Percentiles rank a stretch among this genome's conserved stretches.
phyloP scores from a whole-genome alignment of 2,329 filamentous ascomycete genomes.

The Akanthomyces dipterigenus region DNA sequence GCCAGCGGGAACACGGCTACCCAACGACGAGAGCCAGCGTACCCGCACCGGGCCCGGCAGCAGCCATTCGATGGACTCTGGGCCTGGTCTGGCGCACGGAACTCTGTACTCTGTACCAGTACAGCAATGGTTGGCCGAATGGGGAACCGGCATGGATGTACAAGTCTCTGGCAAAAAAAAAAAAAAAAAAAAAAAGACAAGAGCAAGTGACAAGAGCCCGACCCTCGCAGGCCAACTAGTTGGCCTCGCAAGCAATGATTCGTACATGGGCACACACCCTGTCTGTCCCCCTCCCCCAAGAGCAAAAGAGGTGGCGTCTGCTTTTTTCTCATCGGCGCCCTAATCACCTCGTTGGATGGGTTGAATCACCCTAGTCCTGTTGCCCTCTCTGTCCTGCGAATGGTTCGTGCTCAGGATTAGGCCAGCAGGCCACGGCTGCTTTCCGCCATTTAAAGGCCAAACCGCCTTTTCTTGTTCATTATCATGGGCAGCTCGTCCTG shows the following conservation, averaged over 20 bases:
- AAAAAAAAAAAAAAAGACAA: not conserved
- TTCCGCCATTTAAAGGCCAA: conserved; percentile 5
- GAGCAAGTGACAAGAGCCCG: conserved; percentile 1
- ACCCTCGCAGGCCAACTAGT: not conserved
- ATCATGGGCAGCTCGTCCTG: not conserved
- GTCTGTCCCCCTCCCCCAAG: not conserved
- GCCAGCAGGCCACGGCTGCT: not conserved
- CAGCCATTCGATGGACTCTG: not conserved
- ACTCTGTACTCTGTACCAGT: too few relatives aligned
- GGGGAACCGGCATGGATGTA: not conserved
- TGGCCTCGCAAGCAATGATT: conserved; percentile 5
- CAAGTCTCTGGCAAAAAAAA: not conserved
- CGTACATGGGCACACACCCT: conserved; percentile 1
- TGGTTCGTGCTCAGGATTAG: conserved; percentile 8
- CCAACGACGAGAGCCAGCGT: not conserved
- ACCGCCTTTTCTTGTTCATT: conserved; percentile 2
- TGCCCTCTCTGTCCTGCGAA: not conserved
- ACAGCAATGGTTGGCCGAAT: not conserved
- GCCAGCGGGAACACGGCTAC: conserved; percentile 10
- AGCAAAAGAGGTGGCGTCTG: conserved; percentile 2
- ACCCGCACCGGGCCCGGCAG: not conserved
- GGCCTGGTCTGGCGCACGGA: not conserved
- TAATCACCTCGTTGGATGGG: not conserved
- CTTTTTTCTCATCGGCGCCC: not conserved
- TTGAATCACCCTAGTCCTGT: not conserved